Evolutionary conservation across 306 rosid genomes (phyloP).

Genomic region (Herpetospermum pedunculosum): DNA sequence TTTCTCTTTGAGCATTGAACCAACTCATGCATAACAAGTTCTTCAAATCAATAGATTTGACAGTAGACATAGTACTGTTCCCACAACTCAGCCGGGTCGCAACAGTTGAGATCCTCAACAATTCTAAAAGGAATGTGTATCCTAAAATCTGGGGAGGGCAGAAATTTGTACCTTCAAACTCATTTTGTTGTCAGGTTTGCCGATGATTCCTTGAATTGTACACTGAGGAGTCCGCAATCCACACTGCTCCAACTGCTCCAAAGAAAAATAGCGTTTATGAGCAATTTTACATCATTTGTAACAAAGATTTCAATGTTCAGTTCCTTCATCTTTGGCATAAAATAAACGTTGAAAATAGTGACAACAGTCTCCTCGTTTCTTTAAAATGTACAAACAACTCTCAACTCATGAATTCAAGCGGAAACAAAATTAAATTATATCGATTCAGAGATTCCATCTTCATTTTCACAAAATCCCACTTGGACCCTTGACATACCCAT

Average conservation of each 20-base stretch:
- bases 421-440: not conserved
- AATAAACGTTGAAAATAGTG: no score
- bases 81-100: not conserved
- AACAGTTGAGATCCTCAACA: not conserved
- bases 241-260: constrained; percentile 47
- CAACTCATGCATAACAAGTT: not conserved
- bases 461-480: not conserved
- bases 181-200: constrained; percentile 45
- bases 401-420: not conserved
- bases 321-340: no score
- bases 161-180: constrained; percentile 24
- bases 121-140: not conserved
- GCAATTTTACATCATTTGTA: not conserved
- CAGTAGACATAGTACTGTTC: not conserved
- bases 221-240: constrained; percentile 88
- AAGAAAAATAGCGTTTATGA: constrained; percentile 9
- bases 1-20: not conserved
- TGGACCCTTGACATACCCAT: not conserved
- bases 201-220: constrained; percentile 65
- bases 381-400: not conserved
- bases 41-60: not conserved
- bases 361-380: no score
- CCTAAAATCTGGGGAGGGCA: not conserved
- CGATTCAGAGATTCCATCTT: not conserved
- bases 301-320: not conserved